Base-by-base conservation (phyloP, 208 protist genomes). In the Strigomonas galati region DNA sequence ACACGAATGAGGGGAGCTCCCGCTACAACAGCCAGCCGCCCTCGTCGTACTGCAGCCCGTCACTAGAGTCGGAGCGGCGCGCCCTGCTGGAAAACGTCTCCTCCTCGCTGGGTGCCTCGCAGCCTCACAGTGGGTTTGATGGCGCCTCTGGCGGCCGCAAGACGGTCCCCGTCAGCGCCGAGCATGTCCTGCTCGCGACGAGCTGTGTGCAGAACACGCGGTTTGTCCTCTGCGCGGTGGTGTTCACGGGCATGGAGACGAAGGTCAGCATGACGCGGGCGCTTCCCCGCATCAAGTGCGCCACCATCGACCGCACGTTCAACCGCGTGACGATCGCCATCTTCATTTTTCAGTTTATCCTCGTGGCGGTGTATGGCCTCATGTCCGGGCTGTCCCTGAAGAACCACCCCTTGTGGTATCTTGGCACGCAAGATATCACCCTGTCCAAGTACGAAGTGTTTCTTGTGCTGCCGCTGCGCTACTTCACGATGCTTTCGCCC, bases 171-270 rank as follows among this genome's bases (percentile, higher is more conserved):
- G 69, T 91, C 24, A 80, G 54, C 63, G 63, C 69, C 23, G 82
- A 92, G 55, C 86, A 97, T 66, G 56, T 94, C n/a, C 65, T 96
- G 10, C 82, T 93, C 32, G 65, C 87, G 46, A 84, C 84, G 12
- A 95, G 85, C 48, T 46, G 80, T 30, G 68, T 95, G 17, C 65
- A 76, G 28, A 97, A 97, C 78, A 97, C 93, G 21, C 76, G 85
- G 7, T 91, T 80, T 24, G 65, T 91, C 19, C 77, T 96, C 31
- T 91, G 85, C 48, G 32, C 97, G 3, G 89, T 80, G 2, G 77
- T 97, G 14, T 98, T 98, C 62, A 98, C 96, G 4, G 97, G 96
- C 4, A 84, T 85, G 30, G 84, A 98, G 58, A 98, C 91, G 1
- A 98, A 98, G 76, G 81, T 94, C 26, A 81, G 74, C 44, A 82